Base-by-base conservation (phyloP, 2,329 filamentous ascomycete species). In the Phaeosphaeriaceae sp. region DNA sequence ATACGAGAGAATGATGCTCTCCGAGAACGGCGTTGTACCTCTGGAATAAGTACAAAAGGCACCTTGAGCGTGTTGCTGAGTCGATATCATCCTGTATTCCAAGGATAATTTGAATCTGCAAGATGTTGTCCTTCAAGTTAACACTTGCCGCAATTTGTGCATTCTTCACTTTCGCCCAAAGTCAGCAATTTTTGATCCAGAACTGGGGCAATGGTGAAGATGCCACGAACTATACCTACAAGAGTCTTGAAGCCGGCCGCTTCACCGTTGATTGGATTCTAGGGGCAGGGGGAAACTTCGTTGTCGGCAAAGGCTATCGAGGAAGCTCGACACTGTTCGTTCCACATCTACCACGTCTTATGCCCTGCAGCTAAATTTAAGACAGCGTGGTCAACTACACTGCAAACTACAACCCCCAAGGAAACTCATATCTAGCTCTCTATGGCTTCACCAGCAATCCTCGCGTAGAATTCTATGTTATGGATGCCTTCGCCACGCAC, bases 381-480 rank as follows among this genome's bases (percentile, higher is more conserved):
- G 9, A 4, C 27, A 51, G 47, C 25, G 33, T 60, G 7, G 46
- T 84, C 71, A 79, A 74, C 59, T 84, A 81, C 76, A 74, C 75
- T 10, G 82, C 78, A 46, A 70, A 66, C 25, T 84, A 62, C 48
- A 48, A 53, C 5, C 78, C 81, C 52, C 75, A 76, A 55, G 81
- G 81, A 63, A 82, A 83, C 73, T 65, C 66, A 31, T 85, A 85
- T 63, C 80, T 86, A 10, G 69, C 83, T n/a, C 69, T 86, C 27
- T 86, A 86, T 63, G 84, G 84, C 33, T 86, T 84, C 82, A 83
- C 80, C 2, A 76, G 69, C 6, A 78, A 77, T 64, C 82, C 82
- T 0, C 72, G 84, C 20, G 76, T 85, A 63, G 84, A 85, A 62
- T 85, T 84, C 75, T 85, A 85, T 73, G 79, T 86, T 55, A 75